Conservation (phyloP, 2,329 filamentous ascomycete genomes). For the Aureobasidium lini region DNA sequence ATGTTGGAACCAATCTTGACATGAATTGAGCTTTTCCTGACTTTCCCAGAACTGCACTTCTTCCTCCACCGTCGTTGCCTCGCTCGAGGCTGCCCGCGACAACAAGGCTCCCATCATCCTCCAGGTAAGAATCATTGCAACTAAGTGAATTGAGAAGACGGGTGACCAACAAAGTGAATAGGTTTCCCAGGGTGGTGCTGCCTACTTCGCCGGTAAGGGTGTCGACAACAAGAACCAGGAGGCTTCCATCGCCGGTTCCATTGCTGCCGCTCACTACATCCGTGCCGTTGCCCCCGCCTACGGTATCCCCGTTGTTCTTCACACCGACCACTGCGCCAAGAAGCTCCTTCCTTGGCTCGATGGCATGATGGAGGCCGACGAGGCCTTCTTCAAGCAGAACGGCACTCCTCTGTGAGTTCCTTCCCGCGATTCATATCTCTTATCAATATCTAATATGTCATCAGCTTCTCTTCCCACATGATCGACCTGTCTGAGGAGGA, state of each 20-base stretch:
- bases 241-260: slow-evolving; percentile 78
- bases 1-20: neutral
- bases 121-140: slow-evolving; percentile 31
- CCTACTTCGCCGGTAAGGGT: slow-evolving; percentile 53
- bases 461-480: slow-evolving; percentile 85
- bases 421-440: neutral
- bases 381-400: slow-evolving; percentile 88
- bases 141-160: neutral
- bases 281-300: slow-evolving; percentile 80
- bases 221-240: slow-evolving; percentile 75
- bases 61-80: slow-evolving; percentile 75
- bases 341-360: slow-evolving; percentile 98
- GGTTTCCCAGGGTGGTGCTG: slow-evolving; percentile 84
- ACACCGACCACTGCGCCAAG: slow-evolving; percentile 99
- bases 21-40: neutral
- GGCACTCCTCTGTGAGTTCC: slow-evolving; percentile 63
- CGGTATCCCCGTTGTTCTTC: slow-evolving; percentile 82
- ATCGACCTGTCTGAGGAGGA: slow-evolving; percentile 92
- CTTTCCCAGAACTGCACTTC: slow-evolving; percentile 70
- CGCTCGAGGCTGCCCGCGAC: slow-evolving; percentile 92
- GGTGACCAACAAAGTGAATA: neutral
- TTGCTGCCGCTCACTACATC: slow-evolving; percentile 91
- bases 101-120: slow-evolving; percentile 86
- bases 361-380: slow-evolving; percentile 89
- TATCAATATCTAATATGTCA: neutral